Conservation (phyloP, 805 yeast genomes). For the Saturnispora mendoncae region DNA sequence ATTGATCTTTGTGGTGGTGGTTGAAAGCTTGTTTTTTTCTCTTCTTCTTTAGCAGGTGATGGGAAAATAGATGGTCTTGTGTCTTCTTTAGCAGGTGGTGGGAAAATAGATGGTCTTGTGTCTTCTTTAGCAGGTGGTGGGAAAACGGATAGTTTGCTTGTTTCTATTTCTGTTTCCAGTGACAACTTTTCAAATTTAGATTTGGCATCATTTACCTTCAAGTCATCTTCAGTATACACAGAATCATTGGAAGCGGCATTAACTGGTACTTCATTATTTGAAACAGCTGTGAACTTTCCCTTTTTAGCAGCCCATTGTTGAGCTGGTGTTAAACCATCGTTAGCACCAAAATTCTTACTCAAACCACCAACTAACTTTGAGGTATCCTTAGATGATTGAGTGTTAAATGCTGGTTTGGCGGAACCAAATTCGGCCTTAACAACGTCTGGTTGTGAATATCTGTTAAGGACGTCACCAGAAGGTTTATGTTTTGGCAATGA, state of each 20-base stretch:
- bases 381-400: constrained; percentile 28
- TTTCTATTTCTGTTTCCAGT: constrained; percentile 21
- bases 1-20: constrained; percentile 15
- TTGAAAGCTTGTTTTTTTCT: too few relatives aligned
- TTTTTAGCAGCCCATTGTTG: constrained; percentile 92
- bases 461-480: constrained; percentile 39
- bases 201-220: constrained; percentile 27
- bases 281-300: constrained; percentile 49
- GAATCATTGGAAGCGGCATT: constrained; percentile 16
- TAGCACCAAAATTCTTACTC: constrained; percentile 52
- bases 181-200: constrained; percentile 25
- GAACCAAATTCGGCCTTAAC: constrained; percentile 30
- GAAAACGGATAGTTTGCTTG: constrained; percentile 12
- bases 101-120: constrained; percentile 7
- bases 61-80: constrained; percentile 9
- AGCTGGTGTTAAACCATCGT: constrained; percentile 84
- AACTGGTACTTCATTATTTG: constrained; percentile 26
- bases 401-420: constrained; percentile 24
- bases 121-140: constrained; percentile 13
- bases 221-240: constrained; percentile 21
- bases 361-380: constrained; percentile 50
- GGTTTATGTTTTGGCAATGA: constrained; percentile 59
- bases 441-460: constrained; percentile 32
- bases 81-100: constrained; percentile 18
- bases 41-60: too few relatives aligned